Conservation (phyloP, 1,284 basidiomycete genomes). For the Heterobasidion parviporum region DNA sequence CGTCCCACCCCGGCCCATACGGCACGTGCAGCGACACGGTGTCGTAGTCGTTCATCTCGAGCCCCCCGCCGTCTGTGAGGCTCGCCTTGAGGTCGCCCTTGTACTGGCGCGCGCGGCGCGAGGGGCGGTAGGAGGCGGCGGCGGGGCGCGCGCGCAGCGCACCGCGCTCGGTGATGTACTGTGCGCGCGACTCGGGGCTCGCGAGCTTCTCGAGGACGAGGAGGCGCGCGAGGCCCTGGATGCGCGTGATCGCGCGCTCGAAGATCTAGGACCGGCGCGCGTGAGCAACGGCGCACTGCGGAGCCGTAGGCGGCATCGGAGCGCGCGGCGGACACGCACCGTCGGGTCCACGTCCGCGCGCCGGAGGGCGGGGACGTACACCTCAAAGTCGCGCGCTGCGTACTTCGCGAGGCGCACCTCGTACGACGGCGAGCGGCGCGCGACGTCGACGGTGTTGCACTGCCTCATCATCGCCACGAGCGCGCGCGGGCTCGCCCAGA, state of each 20-base stretch:
- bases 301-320: too few species aligned
- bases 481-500: conserved; percentile 50
- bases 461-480: conserved; percentile 52
- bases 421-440: conserved; percentile 53
- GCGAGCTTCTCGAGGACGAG: conserved; percentile 49
- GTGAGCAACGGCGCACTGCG: too few species aligned
- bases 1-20: conserved; percentile 56
- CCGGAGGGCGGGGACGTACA: conserved; percentile 41
- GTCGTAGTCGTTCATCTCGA: conserved; percentile 56
- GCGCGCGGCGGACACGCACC: too few species aligned
- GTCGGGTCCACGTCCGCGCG: conserved; percentile 49
- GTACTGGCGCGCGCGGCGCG: too few species aligned
- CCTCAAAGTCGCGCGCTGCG: conserved; percentile 41
- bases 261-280: conserved; percentile 35
- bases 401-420: conserved; percentile 53
- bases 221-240: conserved; percentile 49
- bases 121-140: too few species aligned
- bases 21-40: conserved; percentile 48
- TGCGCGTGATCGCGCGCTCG: conserved; percentile 44
- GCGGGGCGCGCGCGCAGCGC: conserved; percentile 35
- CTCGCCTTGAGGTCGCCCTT: conserved; percentile 29
- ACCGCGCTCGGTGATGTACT: conserved; percentile 37
- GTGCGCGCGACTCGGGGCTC: conserved; percentile 25
- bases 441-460: conserved; percentile 50
- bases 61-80: background rate